Evolutionary conservation across 345 rosid species (phyloP), one percentile per base, ranked within the genome.

Genomic region (Euphorbia tirucalli): DNA sequence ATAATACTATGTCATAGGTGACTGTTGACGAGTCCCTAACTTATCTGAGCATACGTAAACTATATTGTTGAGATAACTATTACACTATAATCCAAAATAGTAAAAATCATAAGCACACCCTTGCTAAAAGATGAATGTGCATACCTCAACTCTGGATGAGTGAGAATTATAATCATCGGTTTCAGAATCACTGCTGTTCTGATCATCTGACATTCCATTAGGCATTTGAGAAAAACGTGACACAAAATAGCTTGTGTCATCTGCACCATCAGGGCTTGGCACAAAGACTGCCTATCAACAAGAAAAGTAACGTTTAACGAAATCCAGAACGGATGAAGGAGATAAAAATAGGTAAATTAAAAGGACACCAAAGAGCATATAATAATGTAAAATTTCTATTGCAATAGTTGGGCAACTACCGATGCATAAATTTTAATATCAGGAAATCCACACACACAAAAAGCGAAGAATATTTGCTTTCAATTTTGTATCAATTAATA

Each of bases 241-340:
- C 57, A 88, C 82, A 76, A 90, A 90, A 76, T 90, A 90, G 80
- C 96, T 87, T 19, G 96, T 87, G 87, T 90, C 96, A 71, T 81
- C 87, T 50, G 82, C 83, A 81, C 82, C 73, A 62, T 88, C 90
- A 22, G 89, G 88, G 35, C 79, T 80, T 0, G 96, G 96, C 56
- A 90, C 89, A 86, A 88, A 90, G 32, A 86, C 90, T 77, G 96
- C 93, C 96, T 90, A 43, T 64, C 66, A 32, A 75, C 48, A 67
- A 14, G 44, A 41, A 41, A 41, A 41, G 28, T 11, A 50, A 31
- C 25, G 19, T 24, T 43, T 13, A 68, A 19, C 35, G 60, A 48
- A 48, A 14, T 31, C 66, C 61, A 37, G 49, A 57, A 67, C 9
- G 9, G 43, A n/a, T n/a, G 19, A 24, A 56, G 41, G 4, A 28